Evolutionary conservation across 352 stramenopile genomes (phyloP), one percentile per base, ranked within the genome.

Genomic region (Lagenidium giganteum): DNA sequence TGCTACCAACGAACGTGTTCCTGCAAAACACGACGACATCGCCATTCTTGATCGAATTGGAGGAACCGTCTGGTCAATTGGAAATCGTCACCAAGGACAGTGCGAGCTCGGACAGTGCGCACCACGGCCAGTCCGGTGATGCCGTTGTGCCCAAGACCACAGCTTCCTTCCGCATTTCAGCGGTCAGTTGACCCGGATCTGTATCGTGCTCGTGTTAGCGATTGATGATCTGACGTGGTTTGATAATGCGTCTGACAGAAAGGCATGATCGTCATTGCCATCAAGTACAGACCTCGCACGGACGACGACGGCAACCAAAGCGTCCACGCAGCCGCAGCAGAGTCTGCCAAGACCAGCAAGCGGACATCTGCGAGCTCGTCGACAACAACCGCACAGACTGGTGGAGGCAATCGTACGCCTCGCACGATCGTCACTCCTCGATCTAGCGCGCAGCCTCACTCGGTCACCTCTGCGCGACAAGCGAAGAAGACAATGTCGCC

Each of bases 181-280:
- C 64, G 32, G 70, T 83, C 59, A 16, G 65, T 48, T 32, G n/a
- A n/a, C n/a, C n/a, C 29, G 18, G 18, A 22, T 17, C 42, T 8
- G 11, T 45, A 29, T 22, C 4, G 4, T 36, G 27, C 13, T 52
- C 8, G 17, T 33, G 28, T 11, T 22, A 1, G 20, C 36, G 27
- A 30, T 17, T 55, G 25, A 13, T 25, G 13, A 25, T 27, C 14
- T 9, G 26, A 12, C 17, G 24, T 42, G 4, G 16, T 21, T 42
- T 42, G n/a, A n/a, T n/a, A n/a, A n/a, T n/a, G n/a, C n/a, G n/a
- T n/a, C n/a, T n/a, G n/a, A 23, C 44, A 89, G 77, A 82, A 66
- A 57, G 77, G 77, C 26, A 89, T 89, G 73, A 87, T 78, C 21
- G 77, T 74, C 18, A 74, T 89, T 14, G 77, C 77, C 3, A 80